Evolutionary conservation across 2,329 filamentous ascomycete species (phyloP).

Genomic region (Cladosporium phlei): DNA sequence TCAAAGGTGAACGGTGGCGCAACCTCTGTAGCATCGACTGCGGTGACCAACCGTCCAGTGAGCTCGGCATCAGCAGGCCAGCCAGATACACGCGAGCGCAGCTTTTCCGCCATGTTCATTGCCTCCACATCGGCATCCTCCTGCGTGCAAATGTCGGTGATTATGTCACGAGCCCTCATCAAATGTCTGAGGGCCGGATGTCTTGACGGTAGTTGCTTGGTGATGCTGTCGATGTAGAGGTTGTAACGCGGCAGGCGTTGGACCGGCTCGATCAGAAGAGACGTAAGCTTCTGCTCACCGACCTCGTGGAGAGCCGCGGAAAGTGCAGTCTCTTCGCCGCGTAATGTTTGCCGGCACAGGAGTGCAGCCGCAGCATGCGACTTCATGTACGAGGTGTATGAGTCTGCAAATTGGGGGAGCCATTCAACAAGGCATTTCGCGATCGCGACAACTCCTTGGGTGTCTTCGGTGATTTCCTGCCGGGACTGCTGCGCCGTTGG

Average conservation of each 20-base stretch:
- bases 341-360: conserved; percentile 72
- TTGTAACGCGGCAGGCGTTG: conserved; percentile 92
- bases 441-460: conserved; percentile 64
- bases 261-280: conserved; percentile 90
- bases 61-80: conserved; percentile 44
- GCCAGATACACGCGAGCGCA: conserved; percentile 38
- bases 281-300: conserved; percentile 86
- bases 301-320: conserved; percentile 73
- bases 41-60: conserved; percentile 74
- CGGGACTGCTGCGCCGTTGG: conserved; percentile 32
- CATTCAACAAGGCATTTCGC: conserved; percentile 80
- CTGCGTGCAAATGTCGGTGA: conserved; percentile 93
- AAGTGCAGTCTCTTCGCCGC: conserved; percentile 73
- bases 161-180: conserved; percentile 84
- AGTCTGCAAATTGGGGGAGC: conserved; percentile 87
- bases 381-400: conserved; percentile 89
- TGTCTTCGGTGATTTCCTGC: conserved; percentile 60
- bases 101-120: conserved; percentile 65
- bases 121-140: conserved; percentile 66
- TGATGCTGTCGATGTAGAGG: conserved; percentile 92
- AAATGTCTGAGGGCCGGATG: conserved; percentile 80
- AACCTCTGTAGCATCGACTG: conserved; percentile 74
- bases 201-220: conserved; percentile 75
- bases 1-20: conserved; percentile 60
- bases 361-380: conserved; percentile 83